A percentile compares a stretch with the other conserved stretches of the same genome.
Evolutionary conservation across 805 yeast species (phyloP).

Genomic region (Candida insectalens): DNA sequence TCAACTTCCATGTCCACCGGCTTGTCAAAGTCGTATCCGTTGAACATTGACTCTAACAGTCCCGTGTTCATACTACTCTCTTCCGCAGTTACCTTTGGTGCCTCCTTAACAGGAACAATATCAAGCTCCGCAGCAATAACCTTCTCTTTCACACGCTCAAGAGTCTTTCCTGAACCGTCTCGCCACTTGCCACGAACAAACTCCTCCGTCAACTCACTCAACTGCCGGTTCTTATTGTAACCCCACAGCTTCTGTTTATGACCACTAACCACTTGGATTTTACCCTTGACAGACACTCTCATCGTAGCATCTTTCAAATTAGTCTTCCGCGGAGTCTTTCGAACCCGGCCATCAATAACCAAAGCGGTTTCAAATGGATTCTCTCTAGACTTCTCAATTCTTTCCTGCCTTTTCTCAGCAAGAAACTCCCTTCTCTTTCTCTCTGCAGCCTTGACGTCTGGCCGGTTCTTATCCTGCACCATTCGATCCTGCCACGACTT

Average conservation of each 20-base stretch:
- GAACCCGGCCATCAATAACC: constrained; percentile 43
- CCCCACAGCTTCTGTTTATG: constrained; percentile 90
- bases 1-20: constrained; percentile 30
- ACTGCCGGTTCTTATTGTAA: constrained; percentile 53
- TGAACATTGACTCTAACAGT: constrained; percentile 38
- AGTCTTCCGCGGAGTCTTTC: constrained; percentile 43
- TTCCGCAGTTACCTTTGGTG: constrained; percentile 24
- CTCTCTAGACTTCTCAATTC: constrained; percentile 36
- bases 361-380: constrained; percentile 21
- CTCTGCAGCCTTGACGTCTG: constrained; percentile 23
- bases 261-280: constrained; percentile 38
- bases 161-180: constrained; percentile 68
- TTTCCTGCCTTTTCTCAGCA: constrained; percentile 24
- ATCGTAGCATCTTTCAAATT: constrained; percentile 48
- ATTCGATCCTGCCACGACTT: constrained; percentile 39
- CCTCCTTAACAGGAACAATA: constrained; percentile 2
- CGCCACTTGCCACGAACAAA: constrained; percentile 67
- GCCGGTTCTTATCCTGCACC: constrained; percentile 35
- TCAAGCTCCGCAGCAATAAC: constrained; percentile 18
- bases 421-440: constrained; percentile 25
- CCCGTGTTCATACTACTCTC: constrained; percentile 36
- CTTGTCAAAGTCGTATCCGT: constrained; percentile 38
- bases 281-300: constrained; percentile 53
- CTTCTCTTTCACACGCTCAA: constrained; percentile 37
- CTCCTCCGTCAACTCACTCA: constrained; percentile 52